Evolutionary conservation across 2,329 filamentous ascomycete genomes (phyloP).

Genomic region (Penicillium oxalicum): DNA sequence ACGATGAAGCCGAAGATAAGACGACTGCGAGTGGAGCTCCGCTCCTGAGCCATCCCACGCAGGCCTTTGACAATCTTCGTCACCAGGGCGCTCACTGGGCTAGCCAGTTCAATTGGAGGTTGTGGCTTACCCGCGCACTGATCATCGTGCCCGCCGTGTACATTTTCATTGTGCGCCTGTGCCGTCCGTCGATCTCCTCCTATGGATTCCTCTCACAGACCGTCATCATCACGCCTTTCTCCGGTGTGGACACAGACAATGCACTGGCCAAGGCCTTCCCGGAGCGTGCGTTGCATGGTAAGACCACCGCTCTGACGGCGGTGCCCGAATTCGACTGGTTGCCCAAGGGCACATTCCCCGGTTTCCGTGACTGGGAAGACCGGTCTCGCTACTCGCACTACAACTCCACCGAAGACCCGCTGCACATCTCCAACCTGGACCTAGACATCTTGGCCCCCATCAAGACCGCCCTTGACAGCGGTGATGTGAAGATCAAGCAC

Average conservation of each 20-base stretch:
- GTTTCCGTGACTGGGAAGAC: slow-evolving; percentile 21
- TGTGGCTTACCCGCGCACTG: slow-evolving; percentile 13
- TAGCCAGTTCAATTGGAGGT: slow-evolving; percentile 6
- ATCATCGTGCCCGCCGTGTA: slow-evolving; percentile 19
- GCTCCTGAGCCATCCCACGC: slow-evolving; percentile 7
- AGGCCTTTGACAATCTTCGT: neutral
- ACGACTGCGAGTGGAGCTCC: slow-evolving; percentile 4
- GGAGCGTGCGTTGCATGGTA: slow-evolving; percentile 10
- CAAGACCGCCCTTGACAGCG: slow-evolving; percentile 14
- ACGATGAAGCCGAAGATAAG: slow-evolving; percentile 14
- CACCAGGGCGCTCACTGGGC: slow-evolving; percentile 3
- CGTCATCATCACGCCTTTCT: slow-evolving; percentile 14
- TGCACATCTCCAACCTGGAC: slow-evolving; percentile 37
- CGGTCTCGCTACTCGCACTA: slow-evolving; percentile 23
- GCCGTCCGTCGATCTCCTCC: slow-evolving; percentile 23
- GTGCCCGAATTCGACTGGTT: slow-evolving; percentile 17
- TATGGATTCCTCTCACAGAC: slow-evolving; percentile 17
- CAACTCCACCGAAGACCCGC: slow-evolving; percentile 31
- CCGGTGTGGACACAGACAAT: slow-evolving; percentile 10
- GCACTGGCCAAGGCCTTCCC: slow-evolving; percentile 9
- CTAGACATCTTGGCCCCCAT: slow-evolving; percentile 22
- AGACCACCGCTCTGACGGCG: slow-evolving; percentile 11
- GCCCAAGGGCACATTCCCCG: slow-evolving; percentile 10
- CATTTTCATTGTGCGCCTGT: slow-evolving; percentile 21
- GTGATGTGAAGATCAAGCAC: slow-evolving; percentile 36